Conservation (phyloP, 257 asterid genomes). For the Solanum peruvianum region DNA sequence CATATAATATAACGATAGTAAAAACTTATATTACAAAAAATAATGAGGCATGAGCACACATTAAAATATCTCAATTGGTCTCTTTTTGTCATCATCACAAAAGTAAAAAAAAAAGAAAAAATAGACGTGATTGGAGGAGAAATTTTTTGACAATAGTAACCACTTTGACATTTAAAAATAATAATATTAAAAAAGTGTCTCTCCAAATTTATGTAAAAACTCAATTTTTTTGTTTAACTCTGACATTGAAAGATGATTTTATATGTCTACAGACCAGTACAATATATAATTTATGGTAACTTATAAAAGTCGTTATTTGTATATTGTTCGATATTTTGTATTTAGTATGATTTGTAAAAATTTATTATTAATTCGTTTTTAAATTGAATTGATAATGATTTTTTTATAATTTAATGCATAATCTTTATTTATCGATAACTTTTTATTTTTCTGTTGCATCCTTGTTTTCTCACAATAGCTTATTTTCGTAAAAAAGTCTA, state of each 20-base stretch:
- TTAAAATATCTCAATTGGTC: not conserved
- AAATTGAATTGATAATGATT: not conserved
- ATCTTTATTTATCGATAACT: not conserved
- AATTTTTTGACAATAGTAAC: not conserved
- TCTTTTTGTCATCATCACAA: not conserved
- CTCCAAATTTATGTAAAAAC: not conserved
- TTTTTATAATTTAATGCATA: not conserved
- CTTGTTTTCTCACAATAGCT: not conserved
- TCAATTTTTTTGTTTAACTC: not conserved
- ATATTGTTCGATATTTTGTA: not conserved
- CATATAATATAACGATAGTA: not conserved
- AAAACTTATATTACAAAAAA: not conserved
- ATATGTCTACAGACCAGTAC: not conserved
- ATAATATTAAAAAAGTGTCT: not conserved
- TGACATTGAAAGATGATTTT: not conserved
- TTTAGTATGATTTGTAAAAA: not conserved
- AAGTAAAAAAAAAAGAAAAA: not conserved
- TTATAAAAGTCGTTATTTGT: not conserved
- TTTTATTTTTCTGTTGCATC: not conserved
- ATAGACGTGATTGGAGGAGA: slow-evolving; percentile 1
- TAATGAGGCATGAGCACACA: not conserved
- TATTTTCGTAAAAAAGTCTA: not conserved
- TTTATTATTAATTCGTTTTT: accelerated
- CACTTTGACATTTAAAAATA: not conserved
- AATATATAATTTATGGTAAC: not conserved